A percentile compares a stretch with the other conserved stretches of the same genome.
phyloP scores from a whole-genome alignment of 108 stramenopile species.

The Aurantiochytrium sp. region DNA sequence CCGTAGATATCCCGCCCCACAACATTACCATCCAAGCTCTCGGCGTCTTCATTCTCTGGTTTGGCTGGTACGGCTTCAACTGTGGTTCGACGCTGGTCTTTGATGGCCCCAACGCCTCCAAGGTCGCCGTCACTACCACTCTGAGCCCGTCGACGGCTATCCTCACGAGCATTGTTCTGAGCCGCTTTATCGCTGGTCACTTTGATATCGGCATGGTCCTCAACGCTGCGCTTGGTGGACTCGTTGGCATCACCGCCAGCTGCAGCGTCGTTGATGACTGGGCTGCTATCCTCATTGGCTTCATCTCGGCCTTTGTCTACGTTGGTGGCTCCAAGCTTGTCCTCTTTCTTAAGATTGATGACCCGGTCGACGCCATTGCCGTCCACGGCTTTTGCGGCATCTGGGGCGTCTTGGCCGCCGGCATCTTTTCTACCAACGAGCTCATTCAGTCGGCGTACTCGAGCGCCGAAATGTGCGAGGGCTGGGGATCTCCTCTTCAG shows the following conservation, averaged over 20 bases:
- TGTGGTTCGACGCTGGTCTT: slow-evolving; percentile 61
- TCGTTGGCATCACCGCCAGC: slow-evolving; percentile 51
- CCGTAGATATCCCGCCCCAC: neutral
- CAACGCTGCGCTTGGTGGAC: slow-evolving; percentile 25
- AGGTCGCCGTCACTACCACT: neutral
- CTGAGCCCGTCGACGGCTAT: neutral
- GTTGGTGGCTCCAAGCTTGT: neutral
- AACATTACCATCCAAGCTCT: neutral
- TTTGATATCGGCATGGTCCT: neutral
- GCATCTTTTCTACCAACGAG: neutral
- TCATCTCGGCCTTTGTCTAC: slow-evolving; percentile 7
- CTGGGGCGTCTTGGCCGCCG: neutral
- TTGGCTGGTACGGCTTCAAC: slow-evolving; percentile 61
- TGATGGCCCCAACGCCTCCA: slow-evolving; percentile 10
- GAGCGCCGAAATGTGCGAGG: neutral
- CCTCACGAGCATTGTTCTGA: neutral
- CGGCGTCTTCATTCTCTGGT: slow-evolving; percentile 25
- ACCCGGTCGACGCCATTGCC: slow-evolving; percentile 37
- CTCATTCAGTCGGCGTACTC: neutral
- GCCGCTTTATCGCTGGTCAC: neutral
- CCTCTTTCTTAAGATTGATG: slow-evolving; percentile 24
- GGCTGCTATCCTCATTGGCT: slow-evolving; percentile 28
- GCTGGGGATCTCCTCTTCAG: slow-evolving; percentile 19
- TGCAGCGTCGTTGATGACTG: slow-evolving; percentile 19
- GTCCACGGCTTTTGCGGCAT: neutral